These are phyloP conservation scores for Lactarius sanguifluus DNA, from an alignment of 768 basidiomycete genomes.

Conservation along the genomic window DNA sequence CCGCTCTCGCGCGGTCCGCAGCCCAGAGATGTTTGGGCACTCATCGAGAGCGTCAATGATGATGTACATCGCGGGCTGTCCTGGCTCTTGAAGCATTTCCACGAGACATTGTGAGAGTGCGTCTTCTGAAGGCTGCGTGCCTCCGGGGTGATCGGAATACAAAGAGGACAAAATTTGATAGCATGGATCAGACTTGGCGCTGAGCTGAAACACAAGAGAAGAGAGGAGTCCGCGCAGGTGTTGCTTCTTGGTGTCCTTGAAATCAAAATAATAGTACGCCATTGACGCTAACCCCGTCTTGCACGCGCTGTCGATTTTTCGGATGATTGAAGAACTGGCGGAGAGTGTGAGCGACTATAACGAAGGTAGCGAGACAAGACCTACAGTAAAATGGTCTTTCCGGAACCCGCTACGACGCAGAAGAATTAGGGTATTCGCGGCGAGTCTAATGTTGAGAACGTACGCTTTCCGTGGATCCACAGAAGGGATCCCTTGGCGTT, in stretches of 20 bases:
- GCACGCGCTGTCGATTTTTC: neutral
- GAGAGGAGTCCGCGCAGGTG: slow-evolving; percentile 1
- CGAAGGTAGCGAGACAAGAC: neutral
- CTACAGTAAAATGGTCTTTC: slow-evolving; percentile 16
- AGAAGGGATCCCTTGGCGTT: neutral
- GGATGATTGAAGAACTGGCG: slow-evolving; percentile 4
- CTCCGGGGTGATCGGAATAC: neutral
- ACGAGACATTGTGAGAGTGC: slow-evolving; percentile 5
- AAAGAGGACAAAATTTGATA: neutral
- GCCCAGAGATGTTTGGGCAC: neutral
- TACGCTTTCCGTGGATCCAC: slow-evolving; percentile 19
- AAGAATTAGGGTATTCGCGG: neutral
- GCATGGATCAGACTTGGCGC: neutral
- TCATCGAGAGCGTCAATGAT: slow-evolving; percentile 13
- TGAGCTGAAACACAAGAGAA: slow-evolving; percentile 6
- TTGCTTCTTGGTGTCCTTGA: slow-evolving; percentile 9
- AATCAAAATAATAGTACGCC: slow-evolving; percentile 14
- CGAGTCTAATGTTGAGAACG: neutral
- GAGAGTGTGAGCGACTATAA: neutral
- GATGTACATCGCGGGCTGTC: neutral
- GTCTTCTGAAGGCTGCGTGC: neutral
- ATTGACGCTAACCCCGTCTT: slow-evolving; percentile 1
- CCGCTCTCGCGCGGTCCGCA: neutral
- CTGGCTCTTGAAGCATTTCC: neutral
- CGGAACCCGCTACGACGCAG: slow-evolving; percentile 2